A percentile compares a stretch with the other conserved stretches of the same genome.
phyloP scores from a whole-genome alignment of 2,329 filamentous ascomycete genomes.

The Talaromyces funiculosus region DNA sequence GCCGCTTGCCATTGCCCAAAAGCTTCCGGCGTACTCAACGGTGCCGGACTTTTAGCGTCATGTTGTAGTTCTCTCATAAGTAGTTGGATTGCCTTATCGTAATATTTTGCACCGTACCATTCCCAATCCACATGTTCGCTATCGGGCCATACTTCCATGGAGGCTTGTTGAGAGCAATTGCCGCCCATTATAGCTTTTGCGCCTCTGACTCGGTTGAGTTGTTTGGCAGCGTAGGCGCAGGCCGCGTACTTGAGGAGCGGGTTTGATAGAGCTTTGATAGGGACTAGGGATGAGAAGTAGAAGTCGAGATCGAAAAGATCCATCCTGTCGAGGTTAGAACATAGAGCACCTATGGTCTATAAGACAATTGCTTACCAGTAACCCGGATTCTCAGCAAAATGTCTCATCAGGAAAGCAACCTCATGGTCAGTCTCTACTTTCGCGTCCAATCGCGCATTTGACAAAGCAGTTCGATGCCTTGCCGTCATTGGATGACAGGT shows the following conservation, averaged over 20 bases:
- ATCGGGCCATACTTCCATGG: slow-evolving; percentile 51
- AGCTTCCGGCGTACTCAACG: slow-evolving; percentile 30
- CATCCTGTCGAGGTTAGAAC: slow-evolving; percentile 31
- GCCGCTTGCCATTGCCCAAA: slow-evolving; percentile 33
- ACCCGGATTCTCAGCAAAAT: slow-evolving; percentile 56
- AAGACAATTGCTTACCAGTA: slow-evolving; percentile 44
- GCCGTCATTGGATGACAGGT: slow-evolving; percentile 25
- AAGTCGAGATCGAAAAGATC: slow-evolving; percentile 46
- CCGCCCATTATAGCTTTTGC: slow-evolving; percentile 47
- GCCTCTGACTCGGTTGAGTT: slow-evolving; percentile 51
- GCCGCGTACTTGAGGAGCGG: slow-evolving; percentile 49
- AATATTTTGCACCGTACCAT: slow-evolving; percentile 58
- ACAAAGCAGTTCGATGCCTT: slow-evolving; percentile 17
- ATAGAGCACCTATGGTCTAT: background rate
- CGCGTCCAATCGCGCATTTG: slow-evolving; percentile 22
- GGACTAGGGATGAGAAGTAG: slow-evolving; percentile 57
- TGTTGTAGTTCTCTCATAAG: slow-evolving; percentile 43
- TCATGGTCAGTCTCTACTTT: slow-evolving; percentile 48
- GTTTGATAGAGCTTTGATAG: slow-evolving; percentile 50
- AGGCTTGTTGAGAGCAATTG: slow-evolving; percentile 41
- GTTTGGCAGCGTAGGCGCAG: slow-evolving; percentile 58
- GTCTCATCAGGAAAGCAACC: slow-evolving; percentile 54
- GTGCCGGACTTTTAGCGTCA: slow-evolving; percentile 29
- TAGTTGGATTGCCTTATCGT: slow-evolving; percentile 57
- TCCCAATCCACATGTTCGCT: slow-evolving; percentile 51